Percentiles rank a stretch among this genome's conserved stretches.
Conservation (phyloP, 2,329 filamentous ascomycete genomes). For the Sporothrix pallida region DNA sequence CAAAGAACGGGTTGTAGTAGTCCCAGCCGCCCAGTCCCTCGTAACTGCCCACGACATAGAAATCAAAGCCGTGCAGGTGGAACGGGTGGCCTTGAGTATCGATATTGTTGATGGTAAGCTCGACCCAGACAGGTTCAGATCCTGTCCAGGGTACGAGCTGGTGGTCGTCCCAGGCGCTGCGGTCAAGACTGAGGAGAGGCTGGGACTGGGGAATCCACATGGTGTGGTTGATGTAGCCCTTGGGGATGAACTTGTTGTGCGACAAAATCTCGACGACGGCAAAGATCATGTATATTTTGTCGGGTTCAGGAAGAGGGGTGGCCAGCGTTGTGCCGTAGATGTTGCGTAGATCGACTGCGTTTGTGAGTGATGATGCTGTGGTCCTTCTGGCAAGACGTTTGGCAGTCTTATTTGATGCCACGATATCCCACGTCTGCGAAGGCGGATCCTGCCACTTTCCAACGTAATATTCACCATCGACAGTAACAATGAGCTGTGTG, state of each 20-base stretch:
- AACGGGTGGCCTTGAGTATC: conserved; percentile 41
- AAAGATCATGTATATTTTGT: conserved; percentile 38
- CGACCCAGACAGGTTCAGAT: conserved; percentile 38
- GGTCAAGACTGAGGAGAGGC: conserved; percentile 37
- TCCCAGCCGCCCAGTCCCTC: conserved; percentile 40
- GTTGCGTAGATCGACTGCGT: conserved; percentile 33
- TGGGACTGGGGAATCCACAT: conserved; percentile 37
- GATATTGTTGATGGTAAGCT: conserved; percentile 42
- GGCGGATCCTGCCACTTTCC: conserved; percentile 28
- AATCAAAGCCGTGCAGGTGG: conserved; percentile 41
- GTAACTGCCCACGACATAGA: conserved; percentile 39
- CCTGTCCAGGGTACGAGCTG: conserved; percentile 41
- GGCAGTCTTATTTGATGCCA: not conserved
- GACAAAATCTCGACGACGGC: conserved; percentile 38
- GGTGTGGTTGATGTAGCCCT: conserved; percentile 40
- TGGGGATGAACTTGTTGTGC: conserved; percentile 37
- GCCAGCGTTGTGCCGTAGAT: conserved; percentile 29
- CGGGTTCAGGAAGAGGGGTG: conserved; percentile 33
- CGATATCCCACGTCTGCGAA: conserved; percentile 17
- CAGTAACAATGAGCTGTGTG: conserved; percentile 34
- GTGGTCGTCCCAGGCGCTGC: conserved; percentile 38
- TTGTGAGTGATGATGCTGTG: not conserved
- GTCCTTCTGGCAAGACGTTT: not conserved
- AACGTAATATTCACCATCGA: conserved; percentile 40
- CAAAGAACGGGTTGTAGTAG: conserved; percentile 41